These are phyloP conservation scores for Serendipita vermifera DNA, from an alignment of 768 basidiomycete genomes.

Conservation along the genomic window DNA sequence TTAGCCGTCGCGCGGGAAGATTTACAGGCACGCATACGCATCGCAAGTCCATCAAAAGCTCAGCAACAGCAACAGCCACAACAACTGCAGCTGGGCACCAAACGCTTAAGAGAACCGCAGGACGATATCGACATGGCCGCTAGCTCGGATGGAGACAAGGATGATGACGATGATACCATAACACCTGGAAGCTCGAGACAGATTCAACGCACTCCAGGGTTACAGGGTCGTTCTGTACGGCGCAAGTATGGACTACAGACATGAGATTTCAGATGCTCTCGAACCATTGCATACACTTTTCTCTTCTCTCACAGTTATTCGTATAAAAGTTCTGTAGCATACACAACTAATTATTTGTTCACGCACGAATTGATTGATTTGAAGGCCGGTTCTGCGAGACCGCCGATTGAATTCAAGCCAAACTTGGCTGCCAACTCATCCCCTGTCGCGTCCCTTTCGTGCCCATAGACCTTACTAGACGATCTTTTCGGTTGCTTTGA, in stretches of 20 bases:
- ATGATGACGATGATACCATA: slow-evolving; percentile 3
- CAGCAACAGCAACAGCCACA: no score
- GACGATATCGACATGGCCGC: slow-evolving; percentile 7
- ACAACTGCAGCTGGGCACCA: slow-evolving; percentile 1
- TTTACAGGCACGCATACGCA: neutral
- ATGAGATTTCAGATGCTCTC: no score
- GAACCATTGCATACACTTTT: no score
- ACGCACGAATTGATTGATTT: no score
- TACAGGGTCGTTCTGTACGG: neutral
- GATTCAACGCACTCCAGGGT: neutral
- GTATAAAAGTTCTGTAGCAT: no score
- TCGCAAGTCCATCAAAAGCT: neutral
- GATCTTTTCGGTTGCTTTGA: no score
- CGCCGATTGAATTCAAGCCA: neutral
- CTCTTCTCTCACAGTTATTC: no score
- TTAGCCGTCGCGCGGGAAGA: neutral
- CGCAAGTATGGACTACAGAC: neutral
- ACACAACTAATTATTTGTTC: no score
- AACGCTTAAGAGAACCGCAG: neutral
- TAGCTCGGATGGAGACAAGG: neutral
- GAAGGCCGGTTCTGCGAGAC: no score
- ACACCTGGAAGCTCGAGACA: neutral
- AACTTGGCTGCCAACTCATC: slow-evolving; percentile 8
- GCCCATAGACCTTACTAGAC: no score
- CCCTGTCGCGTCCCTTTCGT: neutral